Evolutionary conservation across 495 filamentous ascomycete genomes (phyloP), one percentile per base, ranked within the genome.

Genomic region (Xanthoparmelia taractica): DNA sequence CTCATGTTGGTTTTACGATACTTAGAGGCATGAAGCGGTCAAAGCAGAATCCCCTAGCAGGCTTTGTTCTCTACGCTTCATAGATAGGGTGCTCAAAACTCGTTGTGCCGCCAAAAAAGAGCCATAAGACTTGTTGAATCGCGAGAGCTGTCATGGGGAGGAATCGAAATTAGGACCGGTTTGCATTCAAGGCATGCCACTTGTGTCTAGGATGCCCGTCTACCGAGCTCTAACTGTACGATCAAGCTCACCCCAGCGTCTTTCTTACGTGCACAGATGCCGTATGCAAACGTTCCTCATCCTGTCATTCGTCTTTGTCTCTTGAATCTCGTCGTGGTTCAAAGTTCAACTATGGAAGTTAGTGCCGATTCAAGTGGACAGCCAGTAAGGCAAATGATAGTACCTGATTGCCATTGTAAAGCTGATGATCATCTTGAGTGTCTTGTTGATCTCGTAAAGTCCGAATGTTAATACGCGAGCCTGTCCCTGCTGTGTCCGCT

Each of bases 381-480:
- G 4, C 15, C 45, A n/a, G 15, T 52, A 48, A 4, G 34, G 37
- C 31, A n/a, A 68, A 86, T 63, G 10, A 36, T 36, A 36, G 34
- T 78, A 92, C 89, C 72, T 90, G 88, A 69, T 96, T 96, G 6
- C 91, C 91, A 73, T 96, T 96, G 71, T 96, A 96, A 43, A 91
- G 83, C 67, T 92, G 84, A 29, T 79, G 78, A 63, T 86, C 71
- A 67, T 78, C 80, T 56, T 72, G 74, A 58, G 76, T 75, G 41
- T 74, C 73, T 48, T 73, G 70, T 57, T 84, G 81, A 69, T 87
- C 83, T 57, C 76, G 73, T 59, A 89, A 67, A 10, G 86, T 88
- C 58, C 82, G 75, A 58, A 88, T 80, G 34, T 77, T 78, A 6
- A 72, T 67, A 59, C 69, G 68, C 7, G 69, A 71, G 13, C 60